Conservation (phyloP, 306 rosid genomes). For the Prunus davidiana region DNA sequence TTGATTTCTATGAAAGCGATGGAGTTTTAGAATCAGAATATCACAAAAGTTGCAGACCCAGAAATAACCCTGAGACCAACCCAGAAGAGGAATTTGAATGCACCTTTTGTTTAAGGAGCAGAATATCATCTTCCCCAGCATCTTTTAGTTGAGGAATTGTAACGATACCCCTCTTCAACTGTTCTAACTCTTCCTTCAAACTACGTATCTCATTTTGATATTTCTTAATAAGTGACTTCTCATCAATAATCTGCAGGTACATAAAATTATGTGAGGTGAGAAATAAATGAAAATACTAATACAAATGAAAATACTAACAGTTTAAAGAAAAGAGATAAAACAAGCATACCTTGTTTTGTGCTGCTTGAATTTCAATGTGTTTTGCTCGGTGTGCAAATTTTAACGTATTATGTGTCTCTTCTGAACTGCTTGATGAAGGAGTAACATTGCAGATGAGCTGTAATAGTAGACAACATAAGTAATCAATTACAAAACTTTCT, state of each 20-base stretch:
- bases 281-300: constrained; percentile 14
- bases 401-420: constrained; percentile 94
- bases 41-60: background rate
- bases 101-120: constrained; percentile 90
- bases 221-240: constrained; percentile 96
- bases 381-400: constrained; percentile 98
- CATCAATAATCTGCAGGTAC: constrained; percentile 88
- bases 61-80: constrained; percentile 5
- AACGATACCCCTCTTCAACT: constrained; percentile 76
- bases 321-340: background rate
- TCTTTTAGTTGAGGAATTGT: constrained; percentile 74
- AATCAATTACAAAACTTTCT: constrained; percentile 20
- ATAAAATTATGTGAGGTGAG: constrained; percentile 12
- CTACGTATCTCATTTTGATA: constrained; percentile 88
- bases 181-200: constrained; percentile 91
- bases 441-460: constrained; percentile 98
- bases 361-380: constrained; percentile 93
- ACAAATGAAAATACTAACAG: constrained; percentile 8
- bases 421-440: constrained; percentile 94
- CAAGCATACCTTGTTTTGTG: constrained; percentile 75
- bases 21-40: background rate
- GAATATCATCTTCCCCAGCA: constrained; percentile 60
- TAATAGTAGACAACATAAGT: constrained; percentile 27
- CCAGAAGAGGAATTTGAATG: constrained; percentile 17
- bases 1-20: background rate